phyloP scores from a whole-genome alignment of 768 basidiomycete species.

The Suillus bovinus region DNA sequence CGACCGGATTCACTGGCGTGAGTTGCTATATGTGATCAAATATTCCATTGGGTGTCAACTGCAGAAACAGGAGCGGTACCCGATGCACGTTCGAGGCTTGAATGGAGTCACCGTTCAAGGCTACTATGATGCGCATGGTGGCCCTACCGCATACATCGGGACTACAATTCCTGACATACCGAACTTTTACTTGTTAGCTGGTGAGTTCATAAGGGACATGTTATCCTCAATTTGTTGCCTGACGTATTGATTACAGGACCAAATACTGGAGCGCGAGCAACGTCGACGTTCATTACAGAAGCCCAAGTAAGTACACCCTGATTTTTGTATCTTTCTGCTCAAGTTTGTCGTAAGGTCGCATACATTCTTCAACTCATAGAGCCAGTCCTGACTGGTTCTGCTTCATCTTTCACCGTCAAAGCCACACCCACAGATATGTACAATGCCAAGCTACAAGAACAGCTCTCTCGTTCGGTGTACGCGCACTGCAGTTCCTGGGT shows the following conservation, averaged over 20 bases:
- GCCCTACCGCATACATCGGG: slow-evolving; percentile 36
- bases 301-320: slow-evolving; percentile 21
- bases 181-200: slow-evolving; percentile 34
- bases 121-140: slow-evolving; percentile 30
- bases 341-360: slow-evolving; percentile 19
- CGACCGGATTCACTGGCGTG: slow-evolving; percentile 35
- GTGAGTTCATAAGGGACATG: too few relatives aligned
- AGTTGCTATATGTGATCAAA: slow-evolving; percentile 1
- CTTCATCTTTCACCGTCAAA: slow-evolving; percentile 25
- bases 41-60: neutral
- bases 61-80: slow-evolving; percentile 19
- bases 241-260: slow-evolving; percentile 20
- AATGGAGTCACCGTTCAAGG: slow-evolving; percentile 25
- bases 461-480: slow-evolving; percentile 22
- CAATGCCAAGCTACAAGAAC: slow-evolving; percentile 24
- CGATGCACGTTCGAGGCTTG: slow-evolving; percentile 25
- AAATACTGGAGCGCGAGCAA: slow-evolving; percentile 23
- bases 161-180: slow-evolving; percentile 36
- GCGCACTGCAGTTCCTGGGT: slow-evolving; percentile 42
- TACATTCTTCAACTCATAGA: slow-evolving; percentile 30
- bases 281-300: slow-evolving; percentile 27
- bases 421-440: slow-evolving; percentile 25
- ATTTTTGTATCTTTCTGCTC: neutral
- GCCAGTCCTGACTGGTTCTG: slow-evolving; percentile 28
- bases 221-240: too few relatives aligned